A percentile compares a stretch with the other conserved stretches of the same genome.
phyloP scores from a whole-genome alignment of 169 alveolate genomes.

The Plasmodium gonderi region DNA sequence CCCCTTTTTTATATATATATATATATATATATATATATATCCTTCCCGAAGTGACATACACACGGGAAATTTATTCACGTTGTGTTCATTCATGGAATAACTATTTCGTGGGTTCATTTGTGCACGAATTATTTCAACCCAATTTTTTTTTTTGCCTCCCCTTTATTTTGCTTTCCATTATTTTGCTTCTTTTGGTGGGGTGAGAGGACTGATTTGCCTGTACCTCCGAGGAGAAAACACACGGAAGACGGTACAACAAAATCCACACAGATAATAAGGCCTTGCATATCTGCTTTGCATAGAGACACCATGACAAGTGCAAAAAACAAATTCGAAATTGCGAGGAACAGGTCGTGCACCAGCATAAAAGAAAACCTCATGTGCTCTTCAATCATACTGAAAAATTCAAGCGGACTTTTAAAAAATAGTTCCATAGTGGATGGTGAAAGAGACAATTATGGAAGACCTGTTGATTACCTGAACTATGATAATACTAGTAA shows the following conservation, averaged over 20 bases:
- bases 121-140: not conserved
- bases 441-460: not conserved
- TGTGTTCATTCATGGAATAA: no score
- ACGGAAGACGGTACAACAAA: no score
- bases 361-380: conserved; percentile 43
- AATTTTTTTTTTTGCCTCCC: not conserved
- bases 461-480: not conserved
- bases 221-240: no score
- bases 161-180: not conserved
- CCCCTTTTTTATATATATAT: no score
- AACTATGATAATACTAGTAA: not conserved
- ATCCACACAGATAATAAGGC: no score
- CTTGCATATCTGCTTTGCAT: no score
- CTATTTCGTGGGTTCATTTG: no score
- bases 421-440: not conserved
- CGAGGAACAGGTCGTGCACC: conserved; percentile 36
- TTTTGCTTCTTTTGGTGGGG: not conserved
- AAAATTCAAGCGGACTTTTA: conserved; percentile 5
- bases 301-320: conserved; percentile 38
- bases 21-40: no score
- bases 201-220: no score
- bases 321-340: conserved; percentile 44
- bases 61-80: no score
- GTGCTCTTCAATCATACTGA: conserved; percentile 31
- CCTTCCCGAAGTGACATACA: no score